phyloP scores from a whole-genome alignment of 768 basidiomycete genomes.

The Tylopilus sp. region DNA sequence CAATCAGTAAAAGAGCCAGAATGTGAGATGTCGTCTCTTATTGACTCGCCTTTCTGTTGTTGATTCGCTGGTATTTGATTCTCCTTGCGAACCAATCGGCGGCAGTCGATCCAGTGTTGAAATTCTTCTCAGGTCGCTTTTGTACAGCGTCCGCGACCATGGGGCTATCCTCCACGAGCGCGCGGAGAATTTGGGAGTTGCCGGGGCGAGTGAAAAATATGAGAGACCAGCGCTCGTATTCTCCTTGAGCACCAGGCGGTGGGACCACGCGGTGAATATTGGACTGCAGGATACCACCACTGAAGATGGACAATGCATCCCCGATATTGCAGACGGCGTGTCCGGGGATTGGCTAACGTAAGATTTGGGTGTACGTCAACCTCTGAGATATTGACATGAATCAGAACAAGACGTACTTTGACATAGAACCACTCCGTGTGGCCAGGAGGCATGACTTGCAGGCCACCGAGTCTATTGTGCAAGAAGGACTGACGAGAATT shows the following conservation, averaged over 20 bases:
- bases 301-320: slow-evolving; percentile 59
- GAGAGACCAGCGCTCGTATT: slow-evolving; percentile 58
- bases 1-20: background rate
- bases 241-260: slow-evolving; percentile 55
- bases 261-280: slow-evolving; percentile 63
- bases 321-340: slow-evolving; percentile 62
- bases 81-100: slow-evolving; percentile 41
- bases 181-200: slow-evolving; percentile 46
- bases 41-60: slow-evolving; percentile 39
- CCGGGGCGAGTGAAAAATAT: slow-evolving; percentile 67
- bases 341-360: slow-evolving; percentile 44
- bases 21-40: background rate
- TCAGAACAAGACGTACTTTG: slow-evolving; percentile 36
- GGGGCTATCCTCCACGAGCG: slow-evolving; percentile 42
- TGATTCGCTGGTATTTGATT: slow-evolving; percentile 38
- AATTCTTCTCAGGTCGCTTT: slow-evolving; percentile 35
- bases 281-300: slow-evolving; percentile 61
- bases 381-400: background rate
- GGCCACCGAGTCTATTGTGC: slow-evolving; percentile 65
- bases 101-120: slow-evolving; percentile 35
- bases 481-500: slow-evolving; percentile 52
- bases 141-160: slow-evolving; percentile 43
- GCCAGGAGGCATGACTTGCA: slow-evolving; percentile 65
- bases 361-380: background rate
- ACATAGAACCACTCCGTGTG: slow-evolving; percentile 65